Evolutionary conservation across 2,329 filamentous ascomycete genomes (phyloP).

Genomic region (Fusarium sacchari): DNA sequence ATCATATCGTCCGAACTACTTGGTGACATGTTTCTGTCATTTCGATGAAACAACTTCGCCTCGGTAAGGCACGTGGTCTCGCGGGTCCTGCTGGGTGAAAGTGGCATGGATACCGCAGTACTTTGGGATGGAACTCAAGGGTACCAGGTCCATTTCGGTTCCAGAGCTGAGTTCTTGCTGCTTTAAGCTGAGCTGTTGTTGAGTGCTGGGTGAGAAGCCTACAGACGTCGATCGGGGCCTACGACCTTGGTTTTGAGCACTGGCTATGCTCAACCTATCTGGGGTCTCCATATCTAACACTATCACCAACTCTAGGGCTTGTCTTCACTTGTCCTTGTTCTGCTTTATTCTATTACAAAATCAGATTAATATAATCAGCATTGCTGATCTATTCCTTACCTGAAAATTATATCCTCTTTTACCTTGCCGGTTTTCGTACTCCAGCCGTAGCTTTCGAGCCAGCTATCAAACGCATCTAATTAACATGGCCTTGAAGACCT

Average conservation of each 20-base stretch:
- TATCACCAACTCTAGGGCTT: no score
- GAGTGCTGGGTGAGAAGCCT: neutral
- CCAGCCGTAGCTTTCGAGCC: neutral
- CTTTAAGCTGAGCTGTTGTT: neutral
- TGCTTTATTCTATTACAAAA: neutral
- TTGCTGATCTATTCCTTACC: neutral
- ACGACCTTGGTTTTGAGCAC: neutral
- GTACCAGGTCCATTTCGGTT: neutral
- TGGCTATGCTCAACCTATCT: neutral
- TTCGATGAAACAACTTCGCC: constrained; percentile 22
- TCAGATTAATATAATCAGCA: neutral
- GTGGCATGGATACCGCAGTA: neutral
- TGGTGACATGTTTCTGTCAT: constrained; percentile 2
- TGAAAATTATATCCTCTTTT: neutral
- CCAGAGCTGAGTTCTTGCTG: neutral
- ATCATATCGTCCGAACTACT: constrained; percentile 1
- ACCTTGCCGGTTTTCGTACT: neutral
- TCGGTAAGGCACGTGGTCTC: constrained; percentile 13
- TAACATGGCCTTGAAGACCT: neutral
- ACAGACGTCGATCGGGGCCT: no score
- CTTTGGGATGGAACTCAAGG: neutral
- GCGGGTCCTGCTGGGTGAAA: neutral
- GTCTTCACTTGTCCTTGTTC: neutral
- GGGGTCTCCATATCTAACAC: neutral
- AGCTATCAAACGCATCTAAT: neutral